Conservation (phyloP, 2,329 filamentous ascomycete species). For the Aureobasidium sp. region DNA sequence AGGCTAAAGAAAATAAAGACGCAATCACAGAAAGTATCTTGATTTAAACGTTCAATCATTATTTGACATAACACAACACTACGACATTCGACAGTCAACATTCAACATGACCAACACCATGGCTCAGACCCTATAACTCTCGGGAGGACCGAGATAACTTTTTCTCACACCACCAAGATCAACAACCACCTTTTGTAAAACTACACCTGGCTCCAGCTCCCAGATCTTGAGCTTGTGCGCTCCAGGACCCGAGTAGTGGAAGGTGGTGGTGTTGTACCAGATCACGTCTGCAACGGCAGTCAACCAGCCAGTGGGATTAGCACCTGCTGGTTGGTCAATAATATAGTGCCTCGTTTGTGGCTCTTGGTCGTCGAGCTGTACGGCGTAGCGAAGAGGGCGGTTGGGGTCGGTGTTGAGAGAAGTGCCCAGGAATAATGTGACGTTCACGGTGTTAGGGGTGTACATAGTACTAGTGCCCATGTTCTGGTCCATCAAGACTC, state of each 20-base stretch:
- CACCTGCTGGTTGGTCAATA: slow-evolving; percentile 23
- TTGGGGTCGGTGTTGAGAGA: slow-evolving; percentile 26
- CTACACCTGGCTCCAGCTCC: slow-evolving; percentile 40
- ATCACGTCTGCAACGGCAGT: slow-evolving; percentile 44
- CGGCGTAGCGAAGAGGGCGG: slow-evolving; percentile 33
- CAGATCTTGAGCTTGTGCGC: slow-evolving; percentile 40
- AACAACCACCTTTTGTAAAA: slow-evolving; percentile 33
- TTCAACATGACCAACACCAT: neutral
- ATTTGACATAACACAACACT: neutral
- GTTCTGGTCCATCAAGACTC: slow-evolving; percentile 23
- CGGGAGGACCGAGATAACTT: slow-evolving; percentile 32
- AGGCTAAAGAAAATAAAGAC: too few relatives aligned
- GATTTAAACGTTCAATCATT: neutral
- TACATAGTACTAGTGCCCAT: slow-evolving; percentile 28
- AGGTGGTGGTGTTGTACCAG: slow-evolving; percentile 42
- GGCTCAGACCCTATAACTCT: slow-evolving; percentile 26
- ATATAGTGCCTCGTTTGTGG: slow-evolving; percentile 24
- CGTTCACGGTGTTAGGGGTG: slow-evolving; percentile 35
- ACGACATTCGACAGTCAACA: neutral
- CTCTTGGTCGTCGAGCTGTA: slow-evolving; percentile 27
- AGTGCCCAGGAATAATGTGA: slow-evolving; percentile 24
- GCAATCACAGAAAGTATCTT: too few relatives aligned
- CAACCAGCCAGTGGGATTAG: slow-evolving; percentile 42
- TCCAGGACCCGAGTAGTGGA: slow-evolving; percentile 29
- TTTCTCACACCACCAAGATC: slow-evolving; percentile 29